Evolutionary conservation across 352 stramenopile species (phyloP), one percentile per base, ranked within the genome.

Genomic region (Phytophthora capsici): DNA sequence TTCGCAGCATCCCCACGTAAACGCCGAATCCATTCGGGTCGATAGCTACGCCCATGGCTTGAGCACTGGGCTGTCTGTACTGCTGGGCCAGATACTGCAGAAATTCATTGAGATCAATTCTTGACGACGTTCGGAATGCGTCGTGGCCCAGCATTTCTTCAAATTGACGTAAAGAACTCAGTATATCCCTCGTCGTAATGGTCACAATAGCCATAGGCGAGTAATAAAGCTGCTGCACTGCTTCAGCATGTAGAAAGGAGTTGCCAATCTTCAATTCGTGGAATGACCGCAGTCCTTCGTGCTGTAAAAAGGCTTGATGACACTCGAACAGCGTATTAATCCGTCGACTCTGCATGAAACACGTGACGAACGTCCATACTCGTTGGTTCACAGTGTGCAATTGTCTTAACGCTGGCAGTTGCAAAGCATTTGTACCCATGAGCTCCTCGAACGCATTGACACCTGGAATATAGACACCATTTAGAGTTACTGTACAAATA

Each of bases 301-400:
- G 79, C 37, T 77, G 57, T 16, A 92, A 54, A 30, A 94, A 91
- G 16, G 79, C 71, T 25, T 78, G 54, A 30, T 89, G 83, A 53
- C 86, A 94, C 69, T 94, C 86, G 46, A 69, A 88, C 14, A 94
- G 71, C 47, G 86, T 94, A 53, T 93, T 77, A 44, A 94, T 61
- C 32, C 84, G 84, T 8, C 84, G 82, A 38, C 78, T 87, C 47
- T 92, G 84, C 51, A 83, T 73, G 59, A 85, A 94, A 58, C 84
- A 91, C 14, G 84, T 90, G 46, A 91, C 81, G 32, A 94, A 94
- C 10, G 71, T 89, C 86, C 86, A 94, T 54, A 94, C 72, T 16
- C 86, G 82, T 74, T 91, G 81, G 57, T 89, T 86, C 44, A 89
- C 65, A 37, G 72, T 71, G 46, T 91, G 78, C 25, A 94, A 44